These are phyloP conservation scores for Castanospermum australe DNA, from an alignment of 306 rosid species.

Conservation along the genomic window DNA sequence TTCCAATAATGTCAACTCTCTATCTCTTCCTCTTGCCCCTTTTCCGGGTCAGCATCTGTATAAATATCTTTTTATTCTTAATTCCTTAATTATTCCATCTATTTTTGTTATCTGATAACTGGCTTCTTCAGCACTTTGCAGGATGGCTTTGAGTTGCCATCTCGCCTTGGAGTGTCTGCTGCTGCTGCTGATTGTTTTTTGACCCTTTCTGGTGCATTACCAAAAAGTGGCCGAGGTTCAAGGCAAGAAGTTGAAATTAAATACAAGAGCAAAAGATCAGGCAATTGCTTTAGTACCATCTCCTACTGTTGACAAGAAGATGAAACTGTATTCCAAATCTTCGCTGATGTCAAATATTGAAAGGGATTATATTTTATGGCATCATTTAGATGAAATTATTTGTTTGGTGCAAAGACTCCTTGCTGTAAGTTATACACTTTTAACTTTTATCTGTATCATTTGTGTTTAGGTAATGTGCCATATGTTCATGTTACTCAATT, in stretches of 20 bases:
- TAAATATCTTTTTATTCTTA: background rate
- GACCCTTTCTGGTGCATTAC: conserved; percentile 62
- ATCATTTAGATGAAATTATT: conserved; percentile 64
- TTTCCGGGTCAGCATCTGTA: conserved; percentile 7
- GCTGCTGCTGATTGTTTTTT: conserved; percentile 87
- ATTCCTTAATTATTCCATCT: background rate
- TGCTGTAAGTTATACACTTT: conserved; percentile 58
- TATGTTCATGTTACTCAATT: conserved; percentile 5
- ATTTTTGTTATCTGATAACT: conserved; percentile 18
- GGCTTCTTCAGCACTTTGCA: conserved; percentile 59
- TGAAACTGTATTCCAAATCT: conserved; percentile 42
- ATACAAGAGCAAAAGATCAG: conserved; percentile 39
- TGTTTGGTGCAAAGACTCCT: conserved; percentile 63
- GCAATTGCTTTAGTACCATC: conserved; percentile 36
- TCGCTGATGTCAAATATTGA: conserved; percentile 39
- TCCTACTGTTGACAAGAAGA: conserved; percentile 41
- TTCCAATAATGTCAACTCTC: background rate
- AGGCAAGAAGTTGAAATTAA: conserved; percentile 40
- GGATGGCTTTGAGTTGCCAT: conserved; percentile 89
- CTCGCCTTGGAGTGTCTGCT: conserved; percentile 86
- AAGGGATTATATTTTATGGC: conserved; percentile 60
- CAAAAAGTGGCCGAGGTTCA: conserved; percentile 46
- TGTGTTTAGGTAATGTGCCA: conserved; percentile 2
- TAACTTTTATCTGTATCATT: conserved; percentile 4
- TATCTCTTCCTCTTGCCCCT: background rate